Conservation (phyloP, 306 rosid species). For the Quercus cerris region DNA sequence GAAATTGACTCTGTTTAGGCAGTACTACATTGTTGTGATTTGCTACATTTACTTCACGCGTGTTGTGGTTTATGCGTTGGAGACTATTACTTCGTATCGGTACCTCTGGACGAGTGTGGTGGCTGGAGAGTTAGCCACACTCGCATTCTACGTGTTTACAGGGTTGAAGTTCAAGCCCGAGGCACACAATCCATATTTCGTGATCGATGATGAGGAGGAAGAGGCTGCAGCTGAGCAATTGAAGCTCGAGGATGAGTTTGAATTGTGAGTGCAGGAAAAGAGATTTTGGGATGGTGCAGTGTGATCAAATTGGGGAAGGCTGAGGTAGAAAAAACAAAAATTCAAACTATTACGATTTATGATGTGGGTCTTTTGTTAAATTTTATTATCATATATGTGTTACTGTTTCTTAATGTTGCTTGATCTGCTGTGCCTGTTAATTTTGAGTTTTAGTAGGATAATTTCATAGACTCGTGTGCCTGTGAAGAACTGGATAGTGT, state of each 20-base stretch:
- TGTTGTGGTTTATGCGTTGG: slow-evolving; percentile 88
- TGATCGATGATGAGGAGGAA: slow-evolving; percentile 92
- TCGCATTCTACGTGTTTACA: slow-evolving; percentile 76
- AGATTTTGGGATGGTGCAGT: slow-evolving; percentile 28
- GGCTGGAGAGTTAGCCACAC: slow-evolving; percentile 80
- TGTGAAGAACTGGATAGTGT: slow-evolving; percentile 27
- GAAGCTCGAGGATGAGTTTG: slow-evolving; percentile 95
- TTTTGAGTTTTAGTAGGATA: slow-evolving; percentile 16
- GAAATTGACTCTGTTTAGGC: slow-evolving; percentile 88
- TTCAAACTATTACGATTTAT: slow-evolving; percentile 18
- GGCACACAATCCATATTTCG: slow-evolving; percentile 89
- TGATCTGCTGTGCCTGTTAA: slow-evolving; percentile 23
- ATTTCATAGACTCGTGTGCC: slow-evolving; percentile 11
- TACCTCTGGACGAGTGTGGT: slow-evolving; percentile 96
- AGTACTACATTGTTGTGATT: slow-evolving; percentile 85
- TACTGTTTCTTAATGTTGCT: slow-evolving; percentile 26
- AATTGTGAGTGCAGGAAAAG: slow-evolving; percentile 47
- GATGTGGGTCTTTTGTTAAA: slow-evolving; percentile 18
- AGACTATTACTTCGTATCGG: slow-evolving; percentile 82
- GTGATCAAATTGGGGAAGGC: slow-evolving; percentile 14
- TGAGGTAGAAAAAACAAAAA: slow-evolving; percentile 46
- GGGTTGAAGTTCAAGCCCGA: slow-evolving; percentile 94
- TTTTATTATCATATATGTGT: slow-evolving; percentile 33
- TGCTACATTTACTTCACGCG: slow-evolving; percentile 93
- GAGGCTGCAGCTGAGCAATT: slow-evolving; percentile 91